Evolutionary conservation across 352 stramenopile genomes (phyloP), one percentile per base, ranked within the genome.

Genomic region (Pythium brachiatum): DNA sequence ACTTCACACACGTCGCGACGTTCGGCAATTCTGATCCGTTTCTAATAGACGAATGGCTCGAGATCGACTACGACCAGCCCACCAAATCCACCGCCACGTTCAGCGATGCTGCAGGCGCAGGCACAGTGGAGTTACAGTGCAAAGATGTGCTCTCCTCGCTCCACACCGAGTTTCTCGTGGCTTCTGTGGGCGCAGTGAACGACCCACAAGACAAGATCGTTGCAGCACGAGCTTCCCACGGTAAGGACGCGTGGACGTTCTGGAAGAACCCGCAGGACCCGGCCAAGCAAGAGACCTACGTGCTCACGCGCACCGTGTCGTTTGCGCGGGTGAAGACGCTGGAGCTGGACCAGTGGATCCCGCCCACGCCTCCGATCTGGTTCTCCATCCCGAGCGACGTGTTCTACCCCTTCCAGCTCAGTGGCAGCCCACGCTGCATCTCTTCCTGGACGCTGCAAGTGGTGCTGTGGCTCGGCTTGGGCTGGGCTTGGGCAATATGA

Each of bases 331-430:
- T 78, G 7, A 25, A 60, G 39, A 48, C 57, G 13, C 55, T 55
- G 2, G 46, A 59, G 34, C 27, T 77, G 5, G 68, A 79, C 27
- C 53, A 72, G 20, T 67, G 78, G 26, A 72, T 79, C 39, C 73
- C 73, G 1, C 65, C 63, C n/a, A 55, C 75, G 8, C 75, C 75
- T 18, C 62, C 70, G 18, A 66, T 83, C 20, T 83, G 75, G 75
- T 83, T 83, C 32, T 75, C 75, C n/a, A 83, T 83, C 56, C 73
- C 73, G 7, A 81, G 56, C 58, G 75, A 81, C 31, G 68, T 83
- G 11, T 83, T 83, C 51, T 83, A 83, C 48, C 75, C 75, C 12
- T 83, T 83, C 65, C 63, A 72, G 5, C 48, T 83, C 31, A 80
- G 59, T 32, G 36, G 0, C 36, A 7, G 18, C 18, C 26, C 12